phyloP scores from a whole-genome alignment of 2,329 filamentous ascomycete species.

The Trichoderma koningii region DNA sequence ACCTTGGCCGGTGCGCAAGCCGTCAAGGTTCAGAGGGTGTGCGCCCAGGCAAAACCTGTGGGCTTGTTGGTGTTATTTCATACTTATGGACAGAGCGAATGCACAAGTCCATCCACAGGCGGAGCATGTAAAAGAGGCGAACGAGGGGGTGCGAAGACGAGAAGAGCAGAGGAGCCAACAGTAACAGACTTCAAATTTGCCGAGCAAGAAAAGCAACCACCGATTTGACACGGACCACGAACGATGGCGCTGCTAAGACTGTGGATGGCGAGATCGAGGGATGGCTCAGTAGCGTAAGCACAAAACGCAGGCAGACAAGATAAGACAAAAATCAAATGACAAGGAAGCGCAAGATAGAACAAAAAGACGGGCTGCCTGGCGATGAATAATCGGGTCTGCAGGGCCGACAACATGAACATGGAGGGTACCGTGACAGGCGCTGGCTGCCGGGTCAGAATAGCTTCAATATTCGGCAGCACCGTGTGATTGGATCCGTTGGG shows the following conservation, averaged over 20 bases:
- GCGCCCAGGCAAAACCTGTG: no score
- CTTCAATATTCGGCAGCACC: neutral
- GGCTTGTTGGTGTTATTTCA: no score
- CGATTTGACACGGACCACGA: no score
- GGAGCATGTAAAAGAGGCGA: neutral
- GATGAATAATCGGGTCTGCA: no score
- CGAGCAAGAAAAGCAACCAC: no score
- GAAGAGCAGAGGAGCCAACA: neutral
- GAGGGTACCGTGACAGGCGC: conserved; percentile 24
- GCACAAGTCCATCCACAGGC: neutral
- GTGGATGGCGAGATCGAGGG: no score
- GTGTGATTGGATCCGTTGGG: conserved; percentile 14
- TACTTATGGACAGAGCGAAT: no score
- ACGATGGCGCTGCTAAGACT: no score
- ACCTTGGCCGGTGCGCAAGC: neutral
- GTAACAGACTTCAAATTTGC: neutral
- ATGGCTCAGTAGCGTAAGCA: no score
- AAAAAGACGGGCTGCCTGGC: neutral
- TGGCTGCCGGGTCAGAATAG: conserved; percentile 17
- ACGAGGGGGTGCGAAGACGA: neutral
- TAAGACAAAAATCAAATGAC: neutral
- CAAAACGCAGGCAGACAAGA: no score
- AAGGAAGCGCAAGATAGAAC: neutral
- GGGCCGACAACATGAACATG: neutral
- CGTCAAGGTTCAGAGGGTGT: no score